Evolutionary conservation across 306 rosid species (phyloP).

Genomic region (Quercus variabilis): DNA sequence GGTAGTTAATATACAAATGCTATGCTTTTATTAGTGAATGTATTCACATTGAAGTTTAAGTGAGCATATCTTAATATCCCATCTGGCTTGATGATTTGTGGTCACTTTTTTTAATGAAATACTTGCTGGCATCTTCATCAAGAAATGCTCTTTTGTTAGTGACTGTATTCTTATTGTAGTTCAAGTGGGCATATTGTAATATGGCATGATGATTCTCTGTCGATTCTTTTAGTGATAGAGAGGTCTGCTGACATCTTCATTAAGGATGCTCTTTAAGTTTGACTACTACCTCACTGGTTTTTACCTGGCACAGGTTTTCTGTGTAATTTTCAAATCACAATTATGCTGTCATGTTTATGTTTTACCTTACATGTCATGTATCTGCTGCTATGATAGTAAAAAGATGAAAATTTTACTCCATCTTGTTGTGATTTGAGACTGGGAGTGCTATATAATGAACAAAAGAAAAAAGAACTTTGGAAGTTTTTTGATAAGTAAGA

Average conservation of each 20-base stretch:
- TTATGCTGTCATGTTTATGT: background rate
- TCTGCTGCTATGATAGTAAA: background rate
- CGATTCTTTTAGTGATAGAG: slow-evolving; percentile 10
- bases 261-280: background rate
- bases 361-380: background rate
- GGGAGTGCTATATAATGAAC: too few relatives aligned
- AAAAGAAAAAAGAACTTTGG: too few relatives aligned
- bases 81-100: slow-evolving; percentile 15
- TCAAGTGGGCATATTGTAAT: slow-evolving; percentile 1
- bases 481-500: too few relatives aligned
- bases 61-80: slow-evolving; percentile 1
- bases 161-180: background rate
- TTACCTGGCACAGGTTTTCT: background rate
- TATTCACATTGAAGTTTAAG: background rate
- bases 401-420: too few relatives aligned
- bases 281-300: background rate
- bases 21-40: background rate
- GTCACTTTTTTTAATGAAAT: slow-evolving; percentile 13
- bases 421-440: too few relatives aligned
- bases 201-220: slow-evolving; percentile 15
- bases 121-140: background rate
- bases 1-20: slow-evolving; percentile 46
- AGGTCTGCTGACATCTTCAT: slow-evolving; percentile 7
- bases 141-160: background rate
- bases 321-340: slow-evolving; percentile 3